Conservation (phyloP, 192 early-diverging fungal genomes). For the Coemansia reversa region DNA sequence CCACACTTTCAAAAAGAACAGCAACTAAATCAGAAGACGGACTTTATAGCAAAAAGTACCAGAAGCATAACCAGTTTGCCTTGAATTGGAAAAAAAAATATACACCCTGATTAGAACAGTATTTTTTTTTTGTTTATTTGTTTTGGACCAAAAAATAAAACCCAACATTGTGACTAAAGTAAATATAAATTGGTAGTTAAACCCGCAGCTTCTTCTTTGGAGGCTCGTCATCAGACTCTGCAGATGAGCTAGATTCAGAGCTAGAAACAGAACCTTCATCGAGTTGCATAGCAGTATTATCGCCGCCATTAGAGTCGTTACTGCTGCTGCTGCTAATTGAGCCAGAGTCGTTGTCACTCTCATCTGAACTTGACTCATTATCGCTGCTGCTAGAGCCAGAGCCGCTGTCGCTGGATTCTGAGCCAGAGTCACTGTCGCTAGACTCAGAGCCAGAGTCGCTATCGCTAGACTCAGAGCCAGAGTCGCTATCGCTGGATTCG, state of each 20-base stretch:
- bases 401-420: background rate
- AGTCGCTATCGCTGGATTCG: background rate
- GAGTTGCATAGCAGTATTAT: background rate
- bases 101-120: no score
- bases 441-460: background rate
- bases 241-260: slow-evolving; percentile 3
- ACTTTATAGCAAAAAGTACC: no score
- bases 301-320: background rate
- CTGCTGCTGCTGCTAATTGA: background rate
- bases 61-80: no score
- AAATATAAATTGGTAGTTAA: background rate
- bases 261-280: no score
- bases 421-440: background rate
- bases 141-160: no score
- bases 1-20: no score
- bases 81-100: no score
- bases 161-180: background rate
- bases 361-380: background rate
- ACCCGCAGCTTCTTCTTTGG: slow-evolving; percentile 28
- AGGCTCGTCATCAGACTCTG: slow-evolving; percentile 22
- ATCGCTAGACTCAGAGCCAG: background rate
- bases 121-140: no score
- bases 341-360: slow-evolving; percentile 2
- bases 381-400: background rate
- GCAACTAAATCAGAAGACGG: no score